Conservation (phyloP, 2,329 filamentous ascomycete genomes). For the Bipolaris zeicola region DNA sequence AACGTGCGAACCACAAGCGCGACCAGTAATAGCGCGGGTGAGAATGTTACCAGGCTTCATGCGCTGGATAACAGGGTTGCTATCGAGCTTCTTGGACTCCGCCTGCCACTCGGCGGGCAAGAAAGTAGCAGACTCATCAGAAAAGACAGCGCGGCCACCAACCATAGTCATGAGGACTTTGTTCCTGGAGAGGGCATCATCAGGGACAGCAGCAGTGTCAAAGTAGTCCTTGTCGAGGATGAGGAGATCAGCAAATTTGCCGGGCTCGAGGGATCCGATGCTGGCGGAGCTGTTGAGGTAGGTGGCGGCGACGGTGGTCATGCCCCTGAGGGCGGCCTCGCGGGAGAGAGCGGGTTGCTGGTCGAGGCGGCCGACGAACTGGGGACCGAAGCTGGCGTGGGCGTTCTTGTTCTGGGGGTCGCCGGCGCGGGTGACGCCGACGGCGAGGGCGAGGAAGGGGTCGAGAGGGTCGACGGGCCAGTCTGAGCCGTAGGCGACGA, state of each 20-base stretch:
- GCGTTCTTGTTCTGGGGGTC: conserved; percentile 6
- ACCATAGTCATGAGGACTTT: conserved; percentile 8
- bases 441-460: conserved; percentile 6
- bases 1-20: conserved; percentile 2
- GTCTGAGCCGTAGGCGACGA: conserved; percentile 7
- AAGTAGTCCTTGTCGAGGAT: conserved; percentile 6
- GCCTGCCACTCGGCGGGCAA: conserved; percentile 4
- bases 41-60: conserved; percentile 9
- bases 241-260: conserved; percentile 7
- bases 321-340: conserved; percentile 4
- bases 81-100: conserved; percentile 2
- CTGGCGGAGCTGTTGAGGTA: conserved; percentile 1
- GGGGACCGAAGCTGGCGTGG: conserved; percentile 3
- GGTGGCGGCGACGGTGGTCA: conserved; percentile 4
- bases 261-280: conserved; percentile 7
- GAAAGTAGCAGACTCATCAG: conserved; percentile 5
- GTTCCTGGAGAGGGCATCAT: conserved; percentile 3
- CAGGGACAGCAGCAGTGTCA: conserved; percentile 1
- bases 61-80: conserved; percentile 2
- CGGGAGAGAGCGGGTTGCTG: conserved; percentile 3
- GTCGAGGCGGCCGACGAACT: conserved; percentile 5
- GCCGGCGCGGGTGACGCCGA: conserved; percentile 3
- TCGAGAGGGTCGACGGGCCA: conserved; percentile 9
- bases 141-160: conserved; percentile 5
- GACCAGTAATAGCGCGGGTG: conserved; percentile 3